A percentile compares a stretch with the other conserved stretches of the same genome.
Evolutionary conservation across 805 yeast genomes (phyloP).

Genomic region (Ogataea degrootiae): DNA sequence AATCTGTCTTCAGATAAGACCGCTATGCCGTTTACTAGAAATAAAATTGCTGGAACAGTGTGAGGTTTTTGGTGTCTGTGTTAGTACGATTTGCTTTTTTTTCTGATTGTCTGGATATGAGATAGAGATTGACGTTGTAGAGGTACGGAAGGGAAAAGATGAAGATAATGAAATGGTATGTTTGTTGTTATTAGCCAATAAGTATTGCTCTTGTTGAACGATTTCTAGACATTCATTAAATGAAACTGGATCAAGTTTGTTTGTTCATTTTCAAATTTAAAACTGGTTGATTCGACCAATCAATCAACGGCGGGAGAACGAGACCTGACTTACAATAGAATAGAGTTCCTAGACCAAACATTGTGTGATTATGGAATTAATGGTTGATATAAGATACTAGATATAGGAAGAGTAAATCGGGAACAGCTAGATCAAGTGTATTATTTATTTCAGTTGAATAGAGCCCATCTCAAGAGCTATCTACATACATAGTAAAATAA

Average conservation of each 20-base stretch:
- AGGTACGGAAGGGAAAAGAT: no score
- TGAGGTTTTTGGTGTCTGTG: conserved; percentile 1
- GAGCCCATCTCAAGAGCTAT: no score
- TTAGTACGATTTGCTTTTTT: conserved; percentile 6
- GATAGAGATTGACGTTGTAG: no score
- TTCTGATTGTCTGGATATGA: neutral
- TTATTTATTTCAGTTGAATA: no score
- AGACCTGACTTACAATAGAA: conserved; percentile 36
- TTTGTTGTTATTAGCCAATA: neutral
- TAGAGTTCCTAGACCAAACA: conserved; percentile 56
- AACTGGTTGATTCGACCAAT: neutral
- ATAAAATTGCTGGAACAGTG: conserved; percentile 34
- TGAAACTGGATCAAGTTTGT: neutral
- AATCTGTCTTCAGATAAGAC: conserved; percentile 58
- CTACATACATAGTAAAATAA: no score
- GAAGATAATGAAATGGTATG: no score
- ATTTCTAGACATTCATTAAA: no score
- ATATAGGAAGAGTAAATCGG: no score
- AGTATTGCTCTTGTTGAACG: no score
- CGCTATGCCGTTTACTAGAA: conserved; percentile 52
- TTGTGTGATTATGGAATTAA: conserved; percentile 8
- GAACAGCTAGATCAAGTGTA: no score
- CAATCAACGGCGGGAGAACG: no score
- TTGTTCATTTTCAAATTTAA: neutral
- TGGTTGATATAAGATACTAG: neutral